A percentile compares a stretch with the other conserved stretches of the same genome.
These are phyloP conservation scores for Rhizopogon vinicolor DNA, from an alignment of 768 basidiomycete genomes.

Conservation along the genomic window DNA sequence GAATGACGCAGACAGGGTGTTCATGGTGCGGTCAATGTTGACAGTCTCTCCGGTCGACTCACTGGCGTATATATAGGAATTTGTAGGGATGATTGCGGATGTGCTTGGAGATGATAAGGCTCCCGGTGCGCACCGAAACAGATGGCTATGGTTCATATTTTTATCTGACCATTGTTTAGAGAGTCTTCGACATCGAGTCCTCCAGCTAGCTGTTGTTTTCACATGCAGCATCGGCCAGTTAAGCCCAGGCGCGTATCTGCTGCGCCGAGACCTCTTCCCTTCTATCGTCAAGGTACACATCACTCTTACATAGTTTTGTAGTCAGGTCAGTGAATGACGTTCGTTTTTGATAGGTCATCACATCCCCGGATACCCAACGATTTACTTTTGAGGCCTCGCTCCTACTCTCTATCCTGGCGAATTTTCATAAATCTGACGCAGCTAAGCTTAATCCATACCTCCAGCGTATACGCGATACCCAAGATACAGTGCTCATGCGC, in stretches of 20 bases:
- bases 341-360: constrained; percentile 42
- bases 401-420: constrained; percentile 58
- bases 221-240: constrained; percentile 56
- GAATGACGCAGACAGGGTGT: constrained; percentile 50
- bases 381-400: constrained; percentile 58
- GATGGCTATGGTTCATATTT: not conserved
- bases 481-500: constrained; percentile 47
- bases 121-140: constrained; percentile 33
- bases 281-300: constrained; percentile 40
- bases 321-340: not conserved
- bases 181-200: constrained; percentile 42
- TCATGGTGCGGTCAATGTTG: constrained; percentile 35
- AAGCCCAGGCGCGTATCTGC: constrained; percentile 69
- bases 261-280: constrained; percentile 58
- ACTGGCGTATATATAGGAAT: constrained; percentile 32
- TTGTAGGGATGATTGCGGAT: constrained; percentile 43
- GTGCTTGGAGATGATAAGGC: constrained; percentile 40
- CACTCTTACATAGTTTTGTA: not conserved
- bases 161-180: constrained; percentile 27
- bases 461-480: constrained; percentile 41
- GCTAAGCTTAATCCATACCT: constrained; percentile 67
- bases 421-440: constrained; percentile 71
- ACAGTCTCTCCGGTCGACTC: not conserved
- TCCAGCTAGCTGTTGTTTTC: constrained; percentile 56
- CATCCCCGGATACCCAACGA: constrained; percentile 46